These are phyloP conservation scores for Cladosporium sp. DNA, from an alignment of 2,329 filamentous ascomycete species.

Conservation along the genomic window DNA sequence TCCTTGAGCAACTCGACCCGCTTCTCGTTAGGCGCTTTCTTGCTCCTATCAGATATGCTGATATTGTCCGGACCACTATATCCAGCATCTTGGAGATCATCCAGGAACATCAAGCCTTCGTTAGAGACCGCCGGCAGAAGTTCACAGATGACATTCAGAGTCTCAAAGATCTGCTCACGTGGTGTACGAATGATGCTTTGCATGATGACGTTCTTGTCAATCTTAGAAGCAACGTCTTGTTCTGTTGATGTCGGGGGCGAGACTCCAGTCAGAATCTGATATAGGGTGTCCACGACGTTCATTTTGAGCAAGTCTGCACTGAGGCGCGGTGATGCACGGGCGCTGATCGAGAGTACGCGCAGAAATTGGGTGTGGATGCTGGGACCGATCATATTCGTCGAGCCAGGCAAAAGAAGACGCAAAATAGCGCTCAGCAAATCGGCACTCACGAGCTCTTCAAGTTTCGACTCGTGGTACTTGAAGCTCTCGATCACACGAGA, in stretches of 20 bases:
- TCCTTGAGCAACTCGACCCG: constrained; percentile 73
- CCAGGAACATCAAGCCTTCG: constrained; percentile 48
- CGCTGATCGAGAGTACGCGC: constrained; percentile 83
- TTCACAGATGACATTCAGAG: constrained; percentile 95
- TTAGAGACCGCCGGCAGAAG: constrained; percentile 72
- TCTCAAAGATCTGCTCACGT: constrained; percentile 93
- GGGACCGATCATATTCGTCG: constrained; percentile 88
- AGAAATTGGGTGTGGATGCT: constrained; percentile 97
- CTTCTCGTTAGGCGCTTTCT: constrained; percentile 68
- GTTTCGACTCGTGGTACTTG: constrained; percentile 76
- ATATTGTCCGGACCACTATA: constrained; percentile 45
- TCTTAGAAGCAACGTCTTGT: constrained; percentile 69
- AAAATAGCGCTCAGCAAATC: constrained; percentile 81
- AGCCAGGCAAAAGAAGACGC: constrained; percentile 83
- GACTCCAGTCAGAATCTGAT: constrained; percentile 93
- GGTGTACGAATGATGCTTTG: constrained; percentile 94
- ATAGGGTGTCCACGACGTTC: constrained; percentile 94
- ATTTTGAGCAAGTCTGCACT: constrained; percentile 91
- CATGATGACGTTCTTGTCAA: constrained; percentile 98
- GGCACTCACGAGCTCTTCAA: constrained; percentile 88
- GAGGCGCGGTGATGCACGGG: constrained; percentile 78
- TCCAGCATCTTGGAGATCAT: constrained; percentile 47
- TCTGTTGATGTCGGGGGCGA: constrained; percentile 78
- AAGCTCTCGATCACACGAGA: constrained; percentile 97
- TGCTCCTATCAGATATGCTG: constrained; percentile 40